Percentiles rank a stretch among this genome's conserved stretches.
Evolutionary conservation across 345 rosid species (phyloP).

Genomic region (Dipteronia dyeriana): DNA sequence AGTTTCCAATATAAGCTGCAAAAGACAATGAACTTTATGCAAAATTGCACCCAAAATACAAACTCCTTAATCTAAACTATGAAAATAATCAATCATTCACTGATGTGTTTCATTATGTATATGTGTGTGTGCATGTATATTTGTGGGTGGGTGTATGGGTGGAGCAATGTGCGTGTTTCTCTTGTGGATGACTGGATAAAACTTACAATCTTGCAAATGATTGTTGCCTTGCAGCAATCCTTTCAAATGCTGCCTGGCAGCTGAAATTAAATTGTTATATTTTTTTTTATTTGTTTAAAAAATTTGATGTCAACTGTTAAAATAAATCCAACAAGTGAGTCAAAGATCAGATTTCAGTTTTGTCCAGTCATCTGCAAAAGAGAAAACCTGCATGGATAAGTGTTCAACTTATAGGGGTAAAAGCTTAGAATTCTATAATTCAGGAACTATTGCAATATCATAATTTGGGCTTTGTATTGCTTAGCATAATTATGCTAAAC

Average conservation of each 20-base stretch:
- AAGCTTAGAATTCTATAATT: neutral
- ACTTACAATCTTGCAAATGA: neutral
- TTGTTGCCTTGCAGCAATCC: neutral
- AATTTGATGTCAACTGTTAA: neutral
- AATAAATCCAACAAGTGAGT: neutral
- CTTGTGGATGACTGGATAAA: neutral
- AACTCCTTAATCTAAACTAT: neutral
- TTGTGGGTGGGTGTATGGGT: too few species aligned
- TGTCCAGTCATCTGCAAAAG: neutral
- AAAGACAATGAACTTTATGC: conserved; percentile 1
- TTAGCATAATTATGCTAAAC: neutral
- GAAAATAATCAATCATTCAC: neutral
- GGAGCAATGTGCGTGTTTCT: neutral
- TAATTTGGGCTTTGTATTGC: neutral
- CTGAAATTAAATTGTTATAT: neutral
- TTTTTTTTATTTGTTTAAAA: too few species aligned
- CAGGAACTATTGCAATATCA: neutral
- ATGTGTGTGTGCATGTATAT: neutral
- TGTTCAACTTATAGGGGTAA: neutral
- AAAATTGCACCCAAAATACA: conserved; percentile 10
- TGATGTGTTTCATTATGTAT: neutral
- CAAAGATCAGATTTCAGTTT: neutral
- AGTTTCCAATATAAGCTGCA: conserved; percentile 84
- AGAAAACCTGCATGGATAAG: neutral
- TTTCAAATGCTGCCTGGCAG: neutral